Evolutionary conservation across 2,329 filamentous ascomycete species (phyloP).

Genomic region (Ascochyta pisi): DNA sequence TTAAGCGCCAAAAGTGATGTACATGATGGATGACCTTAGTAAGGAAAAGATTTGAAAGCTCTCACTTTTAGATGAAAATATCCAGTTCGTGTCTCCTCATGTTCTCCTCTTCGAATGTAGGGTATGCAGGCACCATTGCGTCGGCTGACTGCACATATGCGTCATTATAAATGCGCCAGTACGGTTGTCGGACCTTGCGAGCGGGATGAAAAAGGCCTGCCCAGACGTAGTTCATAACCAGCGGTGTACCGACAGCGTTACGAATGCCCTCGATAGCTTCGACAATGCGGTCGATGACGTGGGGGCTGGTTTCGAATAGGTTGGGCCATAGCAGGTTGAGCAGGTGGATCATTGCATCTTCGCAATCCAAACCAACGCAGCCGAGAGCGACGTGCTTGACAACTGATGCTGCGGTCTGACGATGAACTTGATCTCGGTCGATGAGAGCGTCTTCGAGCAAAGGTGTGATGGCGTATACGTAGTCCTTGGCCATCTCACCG

Average conservation of each 20-base stretch:
- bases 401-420: constrained; percentile 93
- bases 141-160: constrained; percentile 94
- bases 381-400: constrained; percentile 98
- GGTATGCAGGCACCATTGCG: constrained; percentile 96
- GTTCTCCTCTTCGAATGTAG: constrained; percentile 80
- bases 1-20: constrained; percentile 3
- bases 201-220: constrained; percentile 97
- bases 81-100: constrained; percentile 80
- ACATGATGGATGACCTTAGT: constrained; percentile 6
- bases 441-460: constrained; percentile 96
- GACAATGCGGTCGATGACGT: constrained; percentile 97
- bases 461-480: constrained; percentile 97
- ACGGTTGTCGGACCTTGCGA: constrained; percentile 89
- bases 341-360: constrained; percentile 97
- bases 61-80: constrained; percentile 70
- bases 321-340: constrained; percentile 97
- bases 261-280: constrained; percentile 97
- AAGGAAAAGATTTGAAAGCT: constrained; percentile 3
- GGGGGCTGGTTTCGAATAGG: constrained; percentile 94
- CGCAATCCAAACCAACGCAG: constrained; percentile 95
- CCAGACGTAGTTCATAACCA: constrained; percentile 98
- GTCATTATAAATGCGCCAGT: constrained; percentile 97
- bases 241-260: constrained; percentile 88
- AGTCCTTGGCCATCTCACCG: constrained; percentile 99
- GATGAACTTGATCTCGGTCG: constrained; percentile 96